Evolutionary conservation across 2,329 filamentous ascomycete species (phyloP).

Genomic region (Talaromyces sp.): DNA sequence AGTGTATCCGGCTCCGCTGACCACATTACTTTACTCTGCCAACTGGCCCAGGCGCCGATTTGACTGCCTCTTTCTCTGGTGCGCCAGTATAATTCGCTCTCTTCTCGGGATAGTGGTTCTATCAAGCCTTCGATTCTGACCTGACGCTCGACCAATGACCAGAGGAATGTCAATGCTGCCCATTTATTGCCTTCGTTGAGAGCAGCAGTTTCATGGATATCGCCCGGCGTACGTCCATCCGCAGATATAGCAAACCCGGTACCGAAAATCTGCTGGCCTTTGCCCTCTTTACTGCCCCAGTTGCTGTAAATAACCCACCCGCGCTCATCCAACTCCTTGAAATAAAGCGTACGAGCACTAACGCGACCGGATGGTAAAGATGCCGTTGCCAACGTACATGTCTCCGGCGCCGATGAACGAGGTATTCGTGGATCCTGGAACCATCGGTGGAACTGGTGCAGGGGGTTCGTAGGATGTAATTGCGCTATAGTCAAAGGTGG

Average conservation of each 20-base stretch:
- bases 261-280: slow-evolving; percentile 44
- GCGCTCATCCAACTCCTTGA: slow-evolving; percentile 82
- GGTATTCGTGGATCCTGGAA: slow-evolving; percentile 69
- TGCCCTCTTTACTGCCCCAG: slow-evolving; percentile 67
- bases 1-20: slow-evolving; percentile 32
- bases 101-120: slow-evolving; percentile 64
- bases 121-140: slow-evolving; percentile 81
- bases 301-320: slow-evolving; percentile 95
- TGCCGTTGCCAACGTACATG: slow-evolving; percentile 83
- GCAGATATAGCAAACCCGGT: slow-evolving; percentile 13
- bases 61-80: slow-evolving; percentile 73
- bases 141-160: slow-evolving; percentile 82
- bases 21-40: slow-evolving; percentile 75
- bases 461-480: slow-evolving; percentile 55
- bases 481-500: slow-evolving; percentile 44
- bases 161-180: slow-evolving; percentile 86
- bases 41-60: slow-evolving; percentile 90
- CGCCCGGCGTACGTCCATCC: slow-evolving; percentile 15
- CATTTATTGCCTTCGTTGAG: slow-evolving; percentile 60
- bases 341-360: slow-evolving; percentile 81
- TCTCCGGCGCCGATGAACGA: slow-evolving; percentile 74
- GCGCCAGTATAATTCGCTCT: slow-evolving; percentile 67
- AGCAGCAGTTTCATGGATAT: slow-evolving; percentile 22
- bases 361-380: slow-evolving; percentile 79
- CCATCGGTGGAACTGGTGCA: slow-evolving; percentile 86